Evolutionary conservation across 2,329 filamentous ascomycete species (phyloP), one percentile per base, ranked within the genome.

Genomic region (Alternaria longipes): DNA sequence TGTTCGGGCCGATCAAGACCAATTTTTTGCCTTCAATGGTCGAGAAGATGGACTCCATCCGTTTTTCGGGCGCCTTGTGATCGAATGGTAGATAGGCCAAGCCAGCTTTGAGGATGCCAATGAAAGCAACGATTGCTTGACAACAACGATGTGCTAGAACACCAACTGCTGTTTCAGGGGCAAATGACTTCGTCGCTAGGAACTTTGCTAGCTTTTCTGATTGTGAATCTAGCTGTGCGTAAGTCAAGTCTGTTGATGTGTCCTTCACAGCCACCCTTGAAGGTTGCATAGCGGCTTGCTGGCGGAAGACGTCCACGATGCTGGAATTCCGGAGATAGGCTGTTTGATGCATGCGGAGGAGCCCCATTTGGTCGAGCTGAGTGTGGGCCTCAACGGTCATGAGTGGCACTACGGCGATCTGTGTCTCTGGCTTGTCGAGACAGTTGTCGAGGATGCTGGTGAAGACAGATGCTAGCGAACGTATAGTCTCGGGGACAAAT

Each of bases 21-120:
- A 78, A 53, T 72, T 68, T 74, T 57, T 1, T 84, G 74, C 1
- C 83, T 80, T 18, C 88, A 85, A 36, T 80, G 76, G 30, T 81
- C 53, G 60, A 79, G 78, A 62, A 40, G 14, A 59, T 57, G 6
- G 24, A 12, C 0, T 78, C 77, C 34, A 77, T 71, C 42, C 63
- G 9, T 24, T 28, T 14, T 28, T 18, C 38, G 75, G 65, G 61
- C 80, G 28, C 28, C 75, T 46, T 81, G 75, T 1, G 74, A 78
- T 68, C 76, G n/a, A 64, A 42, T 11, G 57, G 61, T 62, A 78
- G 81, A 76, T 79, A 81, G 4, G 79, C 79, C 41, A 72, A 72
- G 2, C 78, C 78, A 11, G 79, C 76, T 59, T 82, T 82, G 47
- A 82, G 60, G n/a, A 71, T 76, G 32, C 74, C 80, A 12, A 82